Conservation (phyloP, 2,329 filamentous ascomycete species). For the Ophiocordyceps camponoti-saundersi region DNA sequence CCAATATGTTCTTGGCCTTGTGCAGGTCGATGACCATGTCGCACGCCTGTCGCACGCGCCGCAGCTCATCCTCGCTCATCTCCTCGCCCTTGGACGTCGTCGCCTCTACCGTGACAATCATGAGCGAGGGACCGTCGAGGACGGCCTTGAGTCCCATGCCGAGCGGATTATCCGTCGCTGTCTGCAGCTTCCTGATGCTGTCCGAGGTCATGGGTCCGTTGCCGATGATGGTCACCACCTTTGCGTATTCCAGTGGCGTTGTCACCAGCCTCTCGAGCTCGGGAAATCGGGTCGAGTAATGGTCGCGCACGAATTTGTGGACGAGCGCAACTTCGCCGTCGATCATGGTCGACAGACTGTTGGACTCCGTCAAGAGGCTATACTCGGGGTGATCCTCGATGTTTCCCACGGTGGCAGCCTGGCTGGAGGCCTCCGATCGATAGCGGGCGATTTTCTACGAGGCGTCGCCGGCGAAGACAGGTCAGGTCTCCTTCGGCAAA, state of each 20-base stretch:
- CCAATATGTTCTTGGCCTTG: constrained; percentile 69
- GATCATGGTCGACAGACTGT: constrained; percentile 78
- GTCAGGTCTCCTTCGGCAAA: constrained; percentile 50
- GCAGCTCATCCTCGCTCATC: constrained; percentile 58
- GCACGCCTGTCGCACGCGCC: constrained; percentile 60
- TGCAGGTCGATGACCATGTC: constrained; percentile 81
- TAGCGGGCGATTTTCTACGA: constrained; percentile 63
- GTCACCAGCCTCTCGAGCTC: constrained; percentile 82
- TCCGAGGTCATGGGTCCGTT: constrained; percentile 75
- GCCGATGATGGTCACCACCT: constrained; percentile 80
- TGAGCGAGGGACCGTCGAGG: constrained; percentile 74
- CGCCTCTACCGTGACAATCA: constrained; percentile 92
- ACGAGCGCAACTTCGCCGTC: constrained; percentile 84
- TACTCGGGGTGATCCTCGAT: constrained; percentile 90
- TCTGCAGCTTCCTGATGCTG: constrained; percentile 65
- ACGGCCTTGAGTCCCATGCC: constrained; percentile 61
- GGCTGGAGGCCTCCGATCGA: constrained; percentile 49
- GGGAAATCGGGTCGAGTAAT: constrained; percentile 87
- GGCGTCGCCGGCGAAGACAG: constrained; percentile 25
- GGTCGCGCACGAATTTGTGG: constrained; percentile 91
- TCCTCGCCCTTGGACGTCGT: constrained; percentile 73
- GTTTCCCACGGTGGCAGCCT: constrained; percentile 54
- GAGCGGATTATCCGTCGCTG: constrained; percentile 62
- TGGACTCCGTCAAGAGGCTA: constrained; percentile 72
- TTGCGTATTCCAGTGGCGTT: constrained; percentile 87